These are phyloP conservation scores for Chaetomiaceae sp. DNA, from an alignment of 2,329 filamentous ascomycete species.

Conservation along the genomic window DNA sequence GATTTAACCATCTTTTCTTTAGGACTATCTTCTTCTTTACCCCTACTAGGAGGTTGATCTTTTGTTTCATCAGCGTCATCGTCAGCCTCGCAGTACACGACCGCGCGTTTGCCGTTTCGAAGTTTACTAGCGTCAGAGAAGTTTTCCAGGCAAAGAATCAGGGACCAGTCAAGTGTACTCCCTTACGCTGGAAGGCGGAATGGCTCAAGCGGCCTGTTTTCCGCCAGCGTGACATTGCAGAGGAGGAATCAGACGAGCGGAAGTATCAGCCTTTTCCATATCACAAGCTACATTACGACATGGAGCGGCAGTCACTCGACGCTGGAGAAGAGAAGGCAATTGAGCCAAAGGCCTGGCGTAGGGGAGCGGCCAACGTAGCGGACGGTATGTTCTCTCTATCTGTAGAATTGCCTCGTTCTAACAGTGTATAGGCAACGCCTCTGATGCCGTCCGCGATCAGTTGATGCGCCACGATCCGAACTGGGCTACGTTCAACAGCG, in stretches of 20 bases:
- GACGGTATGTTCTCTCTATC: slow-evolving; percentile 19
- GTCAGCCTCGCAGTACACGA: slow-evolving; percentile 27
- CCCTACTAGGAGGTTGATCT: slow-evolving; percentile 26
- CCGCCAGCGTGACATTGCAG: slow-evolving; percentile 9
- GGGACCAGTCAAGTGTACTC: slow-evolving; percentile 16
- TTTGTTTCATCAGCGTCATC: slow-evolving; percentile 20
- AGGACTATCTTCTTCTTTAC: slow-evolving; percentile 32
- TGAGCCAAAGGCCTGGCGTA: slow-evolving; percentile 18
- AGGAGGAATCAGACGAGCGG: slow-evolving; percentile 1
- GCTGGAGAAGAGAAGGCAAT: slow-evolving; percentile 9
- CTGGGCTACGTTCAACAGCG: slow-evolving; percentile 27
- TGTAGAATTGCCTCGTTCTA: neutral
- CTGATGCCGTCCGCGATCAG: slow-evolving; percentile 24
- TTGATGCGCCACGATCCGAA: slow-evolving; percentile 29
- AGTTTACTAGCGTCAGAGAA: slow-evolving; percentile 20
- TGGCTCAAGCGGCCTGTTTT: slow-evolving; percentile 29
- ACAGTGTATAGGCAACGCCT: slow-evolving; percentile 22
- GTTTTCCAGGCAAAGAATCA: slow-evolving; percentile 21
- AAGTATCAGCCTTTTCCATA: slow-evolving; percentile 27
- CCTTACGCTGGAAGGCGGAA: slow-evolving; percentile 26
- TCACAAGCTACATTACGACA: slow-evolving; percentile 27
- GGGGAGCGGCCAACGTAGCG: slow-evolving; percentile 22
- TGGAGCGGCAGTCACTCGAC: slow-evolving; percentile 26
- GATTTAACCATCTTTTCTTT: neutral
- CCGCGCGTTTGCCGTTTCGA: slow-evolving; percentile 25